These are phyloP conservation scores for Neopestalotiopsis clavispora DNA, from an alignment of 2,329 filamentous ascomycete species.

Conservation along the genomic window DNA sequence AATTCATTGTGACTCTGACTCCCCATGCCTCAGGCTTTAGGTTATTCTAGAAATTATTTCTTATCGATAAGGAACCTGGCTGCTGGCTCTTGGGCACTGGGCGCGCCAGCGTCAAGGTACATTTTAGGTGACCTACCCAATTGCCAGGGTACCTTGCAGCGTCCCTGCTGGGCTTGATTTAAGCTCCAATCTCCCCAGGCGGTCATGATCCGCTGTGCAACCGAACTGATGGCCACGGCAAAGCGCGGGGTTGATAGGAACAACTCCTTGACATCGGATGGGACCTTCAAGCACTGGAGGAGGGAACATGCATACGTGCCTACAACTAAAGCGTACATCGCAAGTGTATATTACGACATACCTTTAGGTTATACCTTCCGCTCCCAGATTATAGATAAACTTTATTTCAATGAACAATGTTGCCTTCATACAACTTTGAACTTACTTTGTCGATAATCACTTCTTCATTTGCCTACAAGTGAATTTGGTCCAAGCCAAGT, in stretches of 20 bases:
- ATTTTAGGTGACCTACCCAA: too few species aligned
- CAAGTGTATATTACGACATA: background rate
- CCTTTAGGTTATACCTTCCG: background rate
- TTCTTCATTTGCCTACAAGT: too few species aligned
- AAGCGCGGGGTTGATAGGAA: background rate
- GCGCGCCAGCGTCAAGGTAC: too few species aligned
- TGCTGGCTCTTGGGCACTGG: background rate
- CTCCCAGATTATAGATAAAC: background rate
- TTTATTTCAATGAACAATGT: background rate
- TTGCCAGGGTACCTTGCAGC: background rate
- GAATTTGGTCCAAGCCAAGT: too few species aligned
- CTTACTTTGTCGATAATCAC: too few species aligned
- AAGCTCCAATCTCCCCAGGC: background rate
- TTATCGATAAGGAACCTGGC: conserved; percentile 3
- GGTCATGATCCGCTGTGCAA: background rate
- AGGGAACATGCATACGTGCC: too few species aligned
- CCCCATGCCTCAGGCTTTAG: background rate
- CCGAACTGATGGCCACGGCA: background rate
- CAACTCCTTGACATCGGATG: background rate
- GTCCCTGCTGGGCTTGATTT: background rate
- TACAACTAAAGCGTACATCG: too few species aligned
- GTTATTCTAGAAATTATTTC: conserved; percentile 1
- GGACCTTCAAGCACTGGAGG: too few species aligned
- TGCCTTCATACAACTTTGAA: background rate
- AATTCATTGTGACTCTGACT: background rate